These are phyloP conservation scores for Cladosporium velox DNA, from an alignment of 2,329 filamentous ascomycete genomes.

Conservation along the genomic window DNA sequence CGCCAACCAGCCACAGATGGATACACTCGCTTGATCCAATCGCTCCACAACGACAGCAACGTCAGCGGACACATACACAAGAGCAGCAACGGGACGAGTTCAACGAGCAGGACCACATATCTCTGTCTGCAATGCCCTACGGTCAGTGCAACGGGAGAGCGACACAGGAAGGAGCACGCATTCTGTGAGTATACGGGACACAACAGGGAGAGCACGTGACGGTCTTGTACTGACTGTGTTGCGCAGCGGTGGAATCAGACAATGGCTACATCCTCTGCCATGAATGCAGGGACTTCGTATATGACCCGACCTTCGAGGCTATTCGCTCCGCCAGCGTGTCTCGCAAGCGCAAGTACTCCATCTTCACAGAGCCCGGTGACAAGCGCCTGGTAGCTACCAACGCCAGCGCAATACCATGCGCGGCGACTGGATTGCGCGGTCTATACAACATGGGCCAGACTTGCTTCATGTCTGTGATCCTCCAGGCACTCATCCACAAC, in stretches of 20 bases:
- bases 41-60: slow-evolving; percentile 70
- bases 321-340: slow-evolving; percentile 58
- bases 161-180: slow-evolving; percentile 72
- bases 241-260: slow-evolving; percentile 72
- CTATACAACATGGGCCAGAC: slow-evolving; percentile 98
- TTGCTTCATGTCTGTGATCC: slow-evolving; percentile 95
- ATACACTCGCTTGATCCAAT: slow-evolving; percentile 71
- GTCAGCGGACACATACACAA: slow-evolving; percentile 69
- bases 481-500: slow-evolving; percentile 92
- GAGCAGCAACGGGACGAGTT: slow-evolving; percentile 25
- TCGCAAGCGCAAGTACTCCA: slow-evolving; percentile 66
- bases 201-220: background rate
- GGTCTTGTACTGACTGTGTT: slow-evolving; percentile 29
- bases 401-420: slow-evolving; percentile 76
- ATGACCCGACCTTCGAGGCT: slow-evolving; percentile 78
- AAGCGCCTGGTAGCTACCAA: slow-evolving; percentile 76
- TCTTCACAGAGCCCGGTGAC: slow-evolving; percentile 65
- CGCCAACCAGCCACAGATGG: slow-evolving; percentile 69
- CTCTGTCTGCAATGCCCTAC: slow-evolving; percentile 72
- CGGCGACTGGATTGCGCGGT: slow-evolving; percentile 82
- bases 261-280: slow-evolving; percentile 77
- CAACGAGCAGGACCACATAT: slow-evolving; percentile 48
- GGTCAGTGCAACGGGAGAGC: slow-evolving; percentile 67
- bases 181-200: slow-evolving; percentile 59
- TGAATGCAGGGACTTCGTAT: slow-evolving; percentile 79